Conservation (phyloP, 768 basidiomycete genomes). For the Lactarius sanguifluus region DNA sequence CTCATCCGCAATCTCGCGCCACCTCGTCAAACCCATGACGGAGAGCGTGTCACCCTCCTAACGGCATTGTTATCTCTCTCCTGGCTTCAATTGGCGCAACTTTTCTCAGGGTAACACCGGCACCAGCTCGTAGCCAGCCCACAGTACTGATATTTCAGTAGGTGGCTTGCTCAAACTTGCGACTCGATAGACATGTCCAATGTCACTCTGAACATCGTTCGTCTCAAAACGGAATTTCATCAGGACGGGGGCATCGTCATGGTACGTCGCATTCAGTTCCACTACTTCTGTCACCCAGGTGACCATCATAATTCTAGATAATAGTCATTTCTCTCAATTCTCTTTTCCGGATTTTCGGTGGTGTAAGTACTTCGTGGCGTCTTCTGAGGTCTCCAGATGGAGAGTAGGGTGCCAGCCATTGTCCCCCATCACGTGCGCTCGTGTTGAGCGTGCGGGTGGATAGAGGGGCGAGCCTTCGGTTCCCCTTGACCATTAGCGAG, state of each 20-base stretch:
- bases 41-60: constrained; percentile 37
- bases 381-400: neutral
- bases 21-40: neutral
- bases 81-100: constrained; percentile 52
- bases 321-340: constrained; percentile 87
- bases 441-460: neutral
- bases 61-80: constrained; percentile 43
- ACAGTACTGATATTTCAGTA: constrained; percentile 30
- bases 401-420: too few relatives aligned
- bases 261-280: constrained; percentile 34
- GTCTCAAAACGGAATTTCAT: constrained; percentile 49
- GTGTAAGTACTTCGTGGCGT: constrained; percentile 42
- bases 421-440: neutral
- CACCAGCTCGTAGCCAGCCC: neutral
- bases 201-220: constrained; percentile 55
- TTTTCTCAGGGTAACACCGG: constrained; percentile 48
- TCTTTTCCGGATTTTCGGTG: constrained; percentile 79
- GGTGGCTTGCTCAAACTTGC: constrained; percentile 83
- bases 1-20: constrained; percentile 12
- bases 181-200: constrained; percentile 87
- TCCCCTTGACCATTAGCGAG: neutral
- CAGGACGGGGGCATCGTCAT: constrained; percentile 42
- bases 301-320: constrained; percentile 41
- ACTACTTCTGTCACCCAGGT: neutral
- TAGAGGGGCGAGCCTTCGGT: neutral